Conservation (phyloP, 2,329 filamentous ascomycete species). For the Monosporascus ibericus region DNA sequence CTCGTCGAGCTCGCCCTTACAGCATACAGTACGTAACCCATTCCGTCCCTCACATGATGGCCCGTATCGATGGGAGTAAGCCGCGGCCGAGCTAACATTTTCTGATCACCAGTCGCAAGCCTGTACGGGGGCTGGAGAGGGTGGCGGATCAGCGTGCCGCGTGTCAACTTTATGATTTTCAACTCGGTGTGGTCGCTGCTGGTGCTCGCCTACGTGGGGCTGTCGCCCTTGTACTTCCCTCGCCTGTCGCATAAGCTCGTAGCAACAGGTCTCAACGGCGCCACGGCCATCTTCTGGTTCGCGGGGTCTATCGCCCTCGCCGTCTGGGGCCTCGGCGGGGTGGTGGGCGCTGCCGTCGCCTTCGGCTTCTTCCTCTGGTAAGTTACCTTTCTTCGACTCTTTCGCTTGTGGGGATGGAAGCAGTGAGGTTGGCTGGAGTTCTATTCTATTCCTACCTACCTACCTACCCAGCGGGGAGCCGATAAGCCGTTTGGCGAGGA, state of each 20-base stretch:
- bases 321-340: slow-evolving; percentile 52
- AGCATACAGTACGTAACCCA: slow-evolving; percentile 55
- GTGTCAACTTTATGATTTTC: slow-evolving; percentile 76
- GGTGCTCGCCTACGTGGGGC: slow-evolving; percentile 61
- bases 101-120: slow-evolving; percentile 42
- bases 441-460: neutral
- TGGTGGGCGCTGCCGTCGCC: slow-evolving; percentile 56
- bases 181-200: slow-evolving; percentile 69
- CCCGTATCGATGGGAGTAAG: too few species aligned
- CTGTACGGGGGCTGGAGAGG: slow-evolving; percentile 34
- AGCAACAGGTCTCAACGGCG: slow-evolving; percentile 59
- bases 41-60: too few species aligned
- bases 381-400: slow-evolving; percentile 3
- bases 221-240: slow-evolving; percentile 59
- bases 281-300: slow-evolving; percentile 88
- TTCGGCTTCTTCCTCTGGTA: slow-evolving; percentile 61
- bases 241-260: slow-evolving; percentile 57
- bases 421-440: neutral
- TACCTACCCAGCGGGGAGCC: neutral
- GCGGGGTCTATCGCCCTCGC: slow-evolving; percentile 75
- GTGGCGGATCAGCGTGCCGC: slow-evolving; percentile 33
- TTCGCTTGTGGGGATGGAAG: neutral
- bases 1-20: slow-evolving; percentile 71
- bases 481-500: too few species aligned
- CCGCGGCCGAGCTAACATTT: too few species aligned